Conservation (phyloP, 345 rosid genomes). For the Jatropha curcas region DNA sequence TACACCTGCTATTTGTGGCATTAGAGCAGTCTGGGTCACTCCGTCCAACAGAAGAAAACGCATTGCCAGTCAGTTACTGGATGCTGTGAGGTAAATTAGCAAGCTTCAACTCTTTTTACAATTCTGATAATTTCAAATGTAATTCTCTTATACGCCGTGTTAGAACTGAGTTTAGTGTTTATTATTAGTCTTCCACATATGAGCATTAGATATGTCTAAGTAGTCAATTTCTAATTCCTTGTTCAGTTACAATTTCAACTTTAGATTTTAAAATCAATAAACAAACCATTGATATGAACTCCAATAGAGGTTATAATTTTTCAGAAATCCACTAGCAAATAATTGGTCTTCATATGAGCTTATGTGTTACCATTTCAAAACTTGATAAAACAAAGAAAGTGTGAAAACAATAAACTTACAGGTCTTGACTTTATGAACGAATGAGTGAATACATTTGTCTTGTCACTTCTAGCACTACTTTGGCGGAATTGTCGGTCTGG, state of each 20-base stretch:
- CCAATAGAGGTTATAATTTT: neutral
- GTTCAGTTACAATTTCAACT: neutral
- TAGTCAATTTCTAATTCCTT: neutral
- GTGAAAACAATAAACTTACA: neutral
- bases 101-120: neutral
- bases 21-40: constrained; percentile 89
- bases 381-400: neutral
- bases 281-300: neutral
- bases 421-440: neutral
- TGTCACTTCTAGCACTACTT: neutral
- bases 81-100: constrained; percentile 64
- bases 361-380: neutral
- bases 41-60: constrained; percentile 78
- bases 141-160: neutral
- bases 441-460: neutral
- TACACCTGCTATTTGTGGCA: constrained; percentile 61
- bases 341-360: neutral
- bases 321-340: neutral
- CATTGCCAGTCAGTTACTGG: constrained; percentile 67
- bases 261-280: too few relatives aligned
- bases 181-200: neutral
- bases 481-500: neutral
- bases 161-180: neutral
- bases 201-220: neutral
- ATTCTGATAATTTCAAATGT: neutral